Evolutionary conservation across 495 filamentous ascomycete genomes (phyloP).

Genomic region (Halenospora varia): DNA sequence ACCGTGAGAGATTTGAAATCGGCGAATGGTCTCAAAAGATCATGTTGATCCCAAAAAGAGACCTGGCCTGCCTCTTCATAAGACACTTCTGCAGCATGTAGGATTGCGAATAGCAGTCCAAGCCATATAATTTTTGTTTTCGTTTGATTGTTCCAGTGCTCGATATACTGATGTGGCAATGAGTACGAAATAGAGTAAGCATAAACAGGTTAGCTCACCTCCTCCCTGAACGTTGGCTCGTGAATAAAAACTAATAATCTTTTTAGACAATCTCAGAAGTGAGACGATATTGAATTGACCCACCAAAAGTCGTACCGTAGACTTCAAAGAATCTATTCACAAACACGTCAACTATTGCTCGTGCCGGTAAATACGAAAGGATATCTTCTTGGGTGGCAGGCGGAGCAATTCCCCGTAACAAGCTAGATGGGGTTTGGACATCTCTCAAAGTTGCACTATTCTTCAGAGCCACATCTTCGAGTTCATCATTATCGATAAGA

Average conservation of each 20-base stretch:
- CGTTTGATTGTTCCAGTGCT: constrained; percentile 1
- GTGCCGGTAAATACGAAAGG: background rate
- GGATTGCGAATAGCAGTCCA: background rate
- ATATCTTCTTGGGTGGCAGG: background rate
- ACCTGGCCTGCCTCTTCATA: background rate
- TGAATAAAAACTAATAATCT: constrained; percentile 3
- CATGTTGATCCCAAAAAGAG: background rate
- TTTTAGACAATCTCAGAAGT: background rate
- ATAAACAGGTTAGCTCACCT: background rate
- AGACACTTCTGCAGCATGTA: background rate
- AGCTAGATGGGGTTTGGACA: background rate
- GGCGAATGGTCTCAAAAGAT: background rate
- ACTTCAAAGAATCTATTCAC: background rate
- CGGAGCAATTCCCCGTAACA: background rate
- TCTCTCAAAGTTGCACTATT: background rate
- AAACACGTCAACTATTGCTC: background rate
- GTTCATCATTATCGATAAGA: background rate
- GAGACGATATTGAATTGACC: too few relatives aligned
- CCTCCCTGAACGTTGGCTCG: background rate
- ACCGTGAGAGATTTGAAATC: constrained; percentile 16
- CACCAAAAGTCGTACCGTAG: too few relatives aligned
- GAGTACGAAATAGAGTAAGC: background rate
- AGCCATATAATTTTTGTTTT: constrained; percentile 1
- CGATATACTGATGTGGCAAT: background rate
- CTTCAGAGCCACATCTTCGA: background rate